phyloP scores from a whole-genome alignment of 2,329 filamentous ascomycete genomes.

The Rhynchosporium graminicola region DNA sequence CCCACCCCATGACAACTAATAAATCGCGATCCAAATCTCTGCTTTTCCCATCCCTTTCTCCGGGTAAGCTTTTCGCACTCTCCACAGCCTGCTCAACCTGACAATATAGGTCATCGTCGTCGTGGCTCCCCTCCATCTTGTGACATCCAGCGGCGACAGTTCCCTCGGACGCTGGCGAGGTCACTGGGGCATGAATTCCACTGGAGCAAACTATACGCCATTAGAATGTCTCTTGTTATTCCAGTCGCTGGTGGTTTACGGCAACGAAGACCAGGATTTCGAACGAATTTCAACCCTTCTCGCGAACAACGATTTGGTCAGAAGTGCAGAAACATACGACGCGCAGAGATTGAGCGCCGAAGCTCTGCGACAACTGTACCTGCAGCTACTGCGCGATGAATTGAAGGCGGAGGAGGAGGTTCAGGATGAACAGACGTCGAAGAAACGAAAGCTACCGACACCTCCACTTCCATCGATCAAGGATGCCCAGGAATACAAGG shows the following conservation, averaged over 20 bases:
- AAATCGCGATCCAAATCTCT: conserved; percentile 18
- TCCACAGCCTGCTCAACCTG: background rate
- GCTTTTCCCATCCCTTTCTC: background rate
- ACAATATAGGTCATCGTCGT: conserved; percentile 27
- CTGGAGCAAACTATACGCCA: conserved; percentile 67
- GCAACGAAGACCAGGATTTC: conserved; percentile 67
- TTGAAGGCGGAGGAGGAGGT: conserved; percentile 52
- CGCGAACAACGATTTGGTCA: conserved; percentile 71
- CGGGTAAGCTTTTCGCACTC: conserved; percentile 18
- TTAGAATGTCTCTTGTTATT: conserved; percentile 87
- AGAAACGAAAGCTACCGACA: conserved; percentile 73
- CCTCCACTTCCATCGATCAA: conserved; percentile 64
- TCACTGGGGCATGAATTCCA: conserved; percentile 56
- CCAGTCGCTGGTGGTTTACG: conserved; percentile 72
- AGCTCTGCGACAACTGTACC: conserved; percentile 76
- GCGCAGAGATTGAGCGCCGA: conserved; percentile 72
- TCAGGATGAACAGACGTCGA: conserved; percentile 48
- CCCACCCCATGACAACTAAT: conserved; percentile 23
- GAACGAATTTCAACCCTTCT: conserved; percentile 72
- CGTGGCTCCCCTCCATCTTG: conserved; percentile 58
- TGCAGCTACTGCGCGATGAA: conserved; percentile 75
- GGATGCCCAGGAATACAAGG: conserved; percentile 64
- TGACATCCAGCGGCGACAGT: conserved; percentile 51
- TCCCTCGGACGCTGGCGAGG: conserved; percentile 59
- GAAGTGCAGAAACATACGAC: conserved; percentile 71